phyloP scores from a whole-genome alignment of 495 filamentous ascomycete genomes.

The Bryoglossum gracile region DNA sequence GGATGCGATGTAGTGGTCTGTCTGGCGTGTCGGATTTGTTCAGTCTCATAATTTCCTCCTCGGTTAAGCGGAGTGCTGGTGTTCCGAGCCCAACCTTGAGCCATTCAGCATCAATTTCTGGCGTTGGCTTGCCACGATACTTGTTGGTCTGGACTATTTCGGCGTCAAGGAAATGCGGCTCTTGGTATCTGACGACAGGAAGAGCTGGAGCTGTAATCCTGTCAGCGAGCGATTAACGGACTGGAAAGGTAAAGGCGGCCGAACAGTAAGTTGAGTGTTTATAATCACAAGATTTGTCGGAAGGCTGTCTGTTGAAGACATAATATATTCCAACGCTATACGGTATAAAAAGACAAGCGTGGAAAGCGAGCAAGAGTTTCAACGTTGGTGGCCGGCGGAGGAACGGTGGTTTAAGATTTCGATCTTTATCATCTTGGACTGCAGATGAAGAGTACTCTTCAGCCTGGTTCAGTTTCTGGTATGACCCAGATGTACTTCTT shows the following conservation, averaged over 20 bases:
- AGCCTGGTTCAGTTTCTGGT: neutral
- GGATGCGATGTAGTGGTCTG: constrained; percentile 1
- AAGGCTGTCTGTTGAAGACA: neutral
- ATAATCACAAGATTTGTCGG: neutral
- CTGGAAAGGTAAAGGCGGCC: neutral
- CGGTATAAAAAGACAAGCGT: neutral
- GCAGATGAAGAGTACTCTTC: neutral
- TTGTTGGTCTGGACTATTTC: constrained; percentile 5
- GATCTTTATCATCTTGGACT: neutral
- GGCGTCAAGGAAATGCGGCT: neutral
- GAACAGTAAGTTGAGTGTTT: neutral
- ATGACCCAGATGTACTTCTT: neutral
- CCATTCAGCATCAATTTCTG: constrained; percentile 3
- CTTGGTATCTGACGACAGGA: neutral
- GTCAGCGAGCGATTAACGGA: neutral
- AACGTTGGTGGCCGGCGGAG: neutral
- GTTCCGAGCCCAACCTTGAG: constrained; percentile 2
- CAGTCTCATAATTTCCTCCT: neutral
- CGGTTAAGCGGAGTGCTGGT: neutral
- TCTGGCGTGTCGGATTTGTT: constrained; percentile 2
- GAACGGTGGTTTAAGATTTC: neutral
- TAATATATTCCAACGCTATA: too few relatives aligned
- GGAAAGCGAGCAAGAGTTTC: neutral
- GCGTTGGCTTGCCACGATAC: neutral
- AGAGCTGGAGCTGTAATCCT: neutral